Evolutionary conservation across 2,329 filamentous ascomycete genomes (phyloP), one percentile per base, ranked within the genome.

Genomic region (Colletotrichum neosansevieriae): DNA sequence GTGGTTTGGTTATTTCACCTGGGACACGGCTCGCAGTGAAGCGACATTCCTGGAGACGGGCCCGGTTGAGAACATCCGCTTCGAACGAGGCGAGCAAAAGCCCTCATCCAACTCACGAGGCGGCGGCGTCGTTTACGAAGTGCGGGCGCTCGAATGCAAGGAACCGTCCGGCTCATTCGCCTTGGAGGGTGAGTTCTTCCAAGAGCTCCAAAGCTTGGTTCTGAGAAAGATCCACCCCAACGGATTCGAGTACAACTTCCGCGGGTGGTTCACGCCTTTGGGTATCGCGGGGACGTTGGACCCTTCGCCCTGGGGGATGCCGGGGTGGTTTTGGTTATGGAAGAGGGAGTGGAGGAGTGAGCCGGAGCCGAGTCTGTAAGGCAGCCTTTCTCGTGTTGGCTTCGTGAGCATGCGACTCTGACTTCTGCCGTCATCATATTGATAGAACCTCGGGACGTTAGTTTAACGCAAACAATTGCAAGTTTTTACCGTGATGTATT

Each of bases 261-360:
- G 34, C 32, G 58, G 58, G 9, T 60, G 34, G 45, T 32, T 51
- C n/a, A 60, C 58, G 12, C 58, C 58, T 4, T 4, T 53, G 6
- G 58, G 47, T 17, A 53, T 61, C 15, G 45, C 58, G 12, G 58
- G 58, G 6, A 19, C 36, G 0, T 21, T 44, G 21, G 24, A 53
- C 12, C 36, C 32, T 4, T 42, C 34, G 3, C 58, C 34, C 2
- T 44, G 21, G 34, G 34, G 47, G 10, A 15, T n/a, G 21, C 19
- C n/a, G 1, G 58, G 58, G 13, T 61, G 47, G 47, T 61, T 61
- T 21, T 61, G 58, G 58, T 21, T 53, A 3, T 61, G 58, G 58
- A 60, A 60, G 19, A 50, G n/a, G 34, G 45, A 61, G 21, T 53
- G 58, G 58, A 38, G 50, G 36, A 17, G 17, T 11, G 36, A 44